phyloP scores from a whole-genome alignment of 345 rosid species.

The Sonneratia alba region DNA sequence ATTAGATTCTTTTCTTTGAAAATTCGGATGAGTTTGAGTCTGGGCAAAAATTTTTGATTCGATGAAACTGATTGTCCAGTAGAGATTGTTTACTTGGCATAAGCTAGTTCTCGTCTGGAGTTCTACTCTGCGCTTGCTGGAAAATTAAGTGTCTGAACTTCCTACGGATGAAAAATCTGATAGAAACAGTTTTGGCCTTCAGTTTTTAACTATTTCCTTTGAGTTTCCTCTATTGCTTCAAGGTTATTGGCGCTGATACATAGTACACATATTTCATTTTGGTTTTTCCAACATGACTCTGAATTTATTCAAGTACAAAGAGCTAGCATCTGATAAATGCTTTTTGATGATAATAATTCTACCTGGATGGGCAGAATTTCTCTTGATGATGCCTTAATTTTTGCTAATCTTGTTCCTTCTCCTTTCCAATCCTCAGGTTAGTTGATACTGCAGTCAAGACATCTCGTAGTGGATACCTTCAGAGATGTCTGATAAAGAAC shows the following conservation, averaged over 20 bases:
- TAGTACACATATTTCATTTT: background rate
- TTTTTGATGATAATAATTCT: background rate
- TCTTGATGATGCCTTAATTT: background rate
- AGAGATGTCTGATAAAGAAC: conserved; percentile 93
- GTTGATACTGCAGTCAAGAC: conserved; percentile 99
- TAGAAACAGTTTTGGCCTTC: background rate
- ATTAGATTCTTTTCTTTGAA: background rate
- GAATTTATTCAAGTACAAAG: background rate
- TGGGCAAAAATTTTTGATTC: background rate
- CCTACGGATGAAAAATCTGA: background rate
- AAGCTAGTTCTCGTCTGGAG: background rate
- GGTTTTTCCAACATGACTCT: background rate
- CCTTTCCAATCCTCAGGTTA: conserved; percentile 32
- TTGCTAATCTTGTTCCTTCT: conserved; percentile 13
- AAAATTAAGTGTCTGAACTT: background rate
- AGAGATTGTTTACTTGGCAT: background rate
- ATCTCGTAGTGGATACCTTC: conserved; percentile 99
- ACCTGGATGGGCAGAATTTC: background rate
- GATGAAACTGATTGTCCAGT: background rate
- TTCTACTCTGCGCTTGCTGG: background rate
- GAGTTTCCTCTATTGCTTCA: background rate
- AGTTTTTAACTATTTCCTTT: background rate
- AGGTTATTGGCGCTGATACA: background rate
- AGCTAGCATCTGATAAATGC: background rate
- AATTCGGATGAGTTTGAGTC: background rate